Base-by-base conservation (phyloP, 177 flowering plant species). In the Vitis hybrid region DNA sequence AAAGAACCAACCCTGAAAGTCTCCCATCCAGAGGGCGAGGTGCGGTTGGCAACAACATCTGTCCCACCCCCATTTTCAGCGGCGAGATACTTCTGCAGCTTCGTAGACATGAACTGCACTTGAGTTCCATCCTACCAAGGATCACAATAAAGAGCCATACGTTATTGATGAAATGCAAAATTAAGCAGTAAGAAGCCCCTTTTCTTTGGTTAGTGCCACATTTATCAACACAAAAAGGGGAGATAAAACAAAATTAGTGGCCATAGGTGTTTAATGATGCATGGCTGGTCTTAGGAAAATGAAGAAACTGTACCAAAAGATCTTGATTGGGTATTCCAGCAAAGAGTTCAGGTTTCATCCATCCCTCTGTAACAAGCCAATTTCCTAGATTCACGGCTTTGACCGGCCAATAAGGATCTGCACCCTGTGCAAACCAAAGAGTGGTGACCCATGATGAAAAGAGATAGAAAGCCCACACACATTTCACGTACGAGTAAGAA, bases 341-440 rank as follows among this genome's bases (percentile, higher is more conserved):
- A 73, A 76, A 79, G 30, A 63, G 66, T 50, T 70, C 63, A 70
- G 74, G 66, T 9, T 48, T 32, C 64, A 79, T 75, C 78, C 78
- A 75, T 1, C 78, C 81, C 32, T 80, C 83, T 2, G 71, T 63
- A n/a, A 77, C 74, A 57, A 80, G 83, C 83, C 83, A 80, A 9
- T 63, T 67, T 53, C 83, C 83, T 0, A 80, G 54, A 58, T 71
- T 76, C 4, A 77, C 83, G 8, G 78, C 78, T 62, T 66, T 75
- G 2, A 74, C 10, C 21, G 75, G 75, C 54, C 55, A n/a, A 1
- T 53, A 51, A 15, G 54, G 30, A 27, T 27, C 30, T 27, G 30
- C 30, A 27, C 30, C 4, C 9, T 65, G 64, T 20, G 74, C 68
- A 15, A 58, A 14, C 41, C 18, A 72, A 30, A 60, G 63, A 49